Conservation (phyloP, 352 stramenopile genomes). For the Globisporangium mamillatum region DNA sequence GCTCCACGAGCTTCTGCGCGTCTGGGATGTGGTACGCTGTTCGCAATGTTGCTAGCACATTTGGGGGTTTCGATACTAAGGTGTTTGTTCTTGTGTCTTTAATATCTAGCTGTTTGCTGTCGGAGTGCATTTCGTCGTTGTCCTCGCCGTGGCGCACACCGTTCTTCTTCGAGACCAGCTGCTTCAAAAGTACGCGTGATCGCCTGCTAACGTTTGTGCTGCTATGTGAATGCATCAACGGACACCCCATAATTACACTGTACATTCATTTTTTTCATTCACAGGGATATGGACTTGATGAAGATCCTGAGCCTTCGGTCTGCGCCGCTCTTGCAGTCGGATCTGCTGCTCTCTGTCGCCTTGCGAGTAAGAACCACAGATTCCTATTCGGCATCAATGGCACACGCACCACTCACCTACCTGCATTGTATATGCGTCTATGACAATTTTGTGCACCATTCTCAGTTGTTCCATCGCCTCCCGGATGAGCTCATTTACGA, state of each 20-base stretch:
- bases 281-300: slow-evolving; percentile 85
- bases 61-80: neutral
- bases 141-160: slow-evolving; percentile 86
- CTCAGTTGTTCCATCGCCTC: slow-evolving; percentile 77
- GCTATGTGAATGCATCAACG: neutral
- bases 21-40: slow-evolving; percentile 86
- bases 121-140: slow-evolving; percentile 89
- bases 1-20: slow-evolving; percentile 81
- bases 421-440: neutral
- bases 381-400: neutral
- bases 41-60: neutral
- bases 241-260: neutral
- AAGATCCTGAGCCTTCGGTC: slow-evolving; percentile 87
- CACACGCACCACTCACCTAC: neutral
- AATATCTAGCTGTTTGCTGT: slow-evolving; percentile 79
- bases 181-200: slow-evolving; percentile 55
- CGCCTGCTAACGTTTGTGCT: neutral
- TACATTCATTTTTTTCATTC: neutral
- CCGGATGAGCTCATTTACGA: slow-evolving; percentile 83
- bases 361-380: slow-evolving; percentile 40
- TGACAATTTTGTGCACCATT: neutral
- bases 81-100: neutral
- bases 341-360: slow-evolving; percentile 83
- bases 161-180: slow-evolving; percentile 85
- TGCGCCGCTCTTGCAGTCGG: slow-evolving; percentile 71